Evolutionary conservation across 2,329 filamentous ascomycete species (phyloP), one percentile per base, ranked within the genome.

Genomic region (Colletotrichum brevisporum): DNA sequence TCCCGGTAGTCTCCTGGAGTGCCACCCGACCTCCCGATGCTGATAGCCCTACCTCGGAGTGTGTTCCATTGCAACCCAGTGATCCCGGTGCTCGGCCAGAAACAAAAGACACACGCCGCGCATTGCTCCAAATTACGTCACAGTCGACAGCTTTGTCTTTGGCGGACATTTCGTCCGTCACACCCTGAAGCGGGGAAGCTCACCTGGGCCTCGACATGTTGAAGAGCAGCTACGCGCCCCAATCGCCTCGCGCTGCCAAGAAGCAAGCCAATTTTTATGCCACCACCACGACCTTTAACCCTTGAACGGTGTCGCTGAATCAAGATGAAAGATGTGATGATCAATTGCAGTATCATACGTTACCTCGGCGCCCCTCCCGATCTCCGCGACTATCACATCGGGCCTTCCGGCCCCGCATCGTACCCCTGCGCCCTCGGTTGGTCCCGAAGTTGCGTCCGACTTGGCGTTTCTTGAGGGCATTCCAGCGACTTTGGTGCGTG

Each of bases 281-380:
- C n/a, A n/a, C n/a, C 45, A 21, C 45, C 45, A 18, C 3, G 16
- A 16, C 18, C 9, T 16, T 2, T 8, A 24, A 13, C 15, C 36
- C 36, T 6, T 27, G 41, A 31, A 31, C 5, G 6, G 27, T 6
- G 27, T 31, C 6, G 27, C 27, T 31, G 27, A 8, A 31, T 8
- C 1, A 31, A 31, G 27, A 31, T 31, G 27, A 31, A 31, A 31
- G 5, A 15, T 26, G 36, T 24, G 18, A 41, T 24, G 61, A 50
- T 63, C 51, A 41, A 50, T 26, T 27, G 52, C 43, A 18, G 16
- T 50, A 57, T 56, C 52, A 48, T 51, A 63, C 52, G 52, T 63
- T 56, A 55, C 61, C 13, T 56, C 61, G 61, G 61, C 21, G 21
- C 26, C 39, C 27, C 21, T 18, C 43, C 53, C 54, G 31, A 52